Evolutionary conservation across 768 basidiomycete species (phyloP).

Genomic region (Tephrocybe sp.): DNA sequence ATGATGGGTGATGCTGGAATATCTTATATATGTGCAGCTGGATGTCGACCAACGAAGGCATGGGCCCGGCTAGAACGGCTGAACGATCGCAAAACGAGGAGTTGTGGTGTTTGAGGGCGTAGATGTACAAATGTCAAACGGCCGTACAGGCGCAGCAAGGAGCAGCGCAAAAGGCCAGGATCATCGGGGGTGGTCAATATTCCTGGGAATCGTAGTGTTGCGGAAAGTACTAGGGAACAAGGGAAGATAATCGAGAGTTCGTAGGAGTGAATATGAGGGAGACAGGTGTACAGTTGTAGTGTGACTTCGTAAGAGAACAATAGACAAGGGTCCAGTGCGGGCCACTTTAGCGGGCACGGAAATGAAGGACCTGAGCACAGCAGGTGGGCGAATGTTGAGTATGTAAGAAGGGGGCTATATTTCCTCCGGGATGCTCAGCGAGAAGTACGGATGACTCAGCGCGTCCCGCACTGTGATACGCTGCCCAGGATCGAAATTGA

Average conservation of each 20-base stretch:
- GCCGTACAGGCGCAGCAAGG: not conserved
- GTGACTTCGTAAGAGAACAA: conserved; percentile 11
- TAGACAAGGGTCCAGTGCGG: conserved; percentile 4
- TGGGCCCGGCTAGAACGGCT: not conserved
- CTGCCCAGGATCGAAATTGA: conserved; percentile 87
- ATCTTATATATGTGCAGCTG: conserved; percentile 7
- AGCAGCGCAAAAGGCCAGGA: not conserved
- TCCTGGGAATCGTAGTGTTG: conserved; percentile 6
- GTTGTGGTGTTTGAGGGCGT: not conserved
- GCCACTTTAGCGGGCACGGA: conserved; percentile 2
- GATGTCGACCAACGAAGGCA: not conserved
- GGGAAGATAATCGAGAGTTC: conserved; percentile 3
- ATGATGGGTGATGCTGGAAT: not conserved
- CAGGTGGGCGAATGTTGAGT: conserved; percentile 4
- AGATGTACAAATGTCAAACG: conserved; percentile 6
- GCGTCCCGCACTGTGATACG: conserved; percentile 89
- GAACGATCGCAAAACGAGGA: not conserved
- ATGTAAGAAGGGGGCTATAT: conserved; percentile 40
- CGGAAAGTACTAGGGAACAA: conserved; percentile 9
- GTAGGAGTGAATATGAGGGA: conserved; percentile 5
- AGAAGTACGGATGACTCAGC: conserved; percentile 85
- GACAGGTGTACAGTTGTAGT: conserved; percentile 16
- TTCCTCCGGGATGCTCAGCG: conserved; percentile 65
- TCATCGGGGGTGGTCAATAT: not conserved
- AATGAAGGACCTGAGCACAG: conserved; percentile 1